These are phyloP conservation scores for Usnea hakonensis DNA, from an alignment of 495 filamentous ascomycete genomes.

Conservation along the genomic window DNA sequence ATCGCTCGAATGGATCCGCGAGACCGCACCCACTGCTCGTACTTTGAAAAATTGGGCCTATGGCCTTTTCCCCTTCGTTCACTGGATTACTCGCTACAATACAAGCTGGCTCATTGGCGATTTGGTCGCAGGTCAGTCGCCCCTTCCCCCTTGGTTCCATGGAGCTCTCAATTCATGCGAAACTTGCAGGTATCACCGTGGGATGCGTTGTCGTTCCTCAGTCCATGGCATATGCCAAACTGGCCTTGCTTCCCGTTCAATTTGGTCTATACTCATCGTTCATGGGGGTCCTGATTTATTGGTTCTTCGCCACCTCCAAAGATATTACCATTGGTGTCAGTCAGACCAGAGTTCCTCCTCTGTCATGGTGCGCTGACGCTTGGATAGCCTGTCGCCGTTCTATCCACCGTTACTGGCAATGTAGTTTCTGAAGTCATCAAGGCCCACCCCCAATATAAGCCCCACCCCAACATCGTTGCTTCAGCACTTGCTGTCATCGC, in stretches of 20 bases:
- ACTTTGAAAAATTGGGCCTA: conserved; percentile 52
- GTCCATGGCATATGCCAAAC: conserved; percentile 90
- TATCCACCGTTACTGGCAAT: conserved; percentile 82
- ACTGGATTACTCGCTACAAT: conserved; percentile 88
- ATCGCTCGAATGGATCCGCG: conserved; percentile 59
- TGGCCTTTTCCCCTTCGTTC: conserved; percentile 75
- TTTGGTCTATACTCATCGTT: conserved; percentile 96
- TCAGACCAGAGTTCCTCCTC: conserved; percentile 16
- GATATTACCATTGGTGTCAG: conserved; percentile 98
- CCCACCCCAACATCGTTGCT: conserved; percentile 52
- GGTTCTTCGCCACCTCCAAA: conserved; percentile 98
- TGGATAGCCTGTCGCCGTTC: conserved; percentile 83
- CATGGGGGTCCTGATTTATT: conserved; percentile 93
- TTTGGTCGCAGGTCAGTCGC: conserved; percentile 69
- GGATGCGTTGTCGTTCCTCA: conserved; percentile 94
- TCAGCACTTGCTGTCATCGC: conserved; percentile 72
- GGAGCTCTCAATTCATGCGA: conserved; percentile 13
- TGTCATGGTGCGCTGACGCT: conserved; percentile 11
- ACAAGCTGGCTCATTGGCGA: conserved; percentile 81
- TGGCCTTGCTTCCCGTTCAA: conserved; percentile 69
- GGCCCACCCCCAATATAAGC: conserved; percentile 49
- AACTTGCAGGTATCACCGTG: conserved; percentile 69
- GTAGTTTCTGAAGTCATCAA: conserved; percentile 57
- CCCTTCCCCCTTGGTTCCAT: conserved; percentile 2
- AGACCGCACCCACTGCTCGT: conserved; percentile 48